Base-by-base conservation (phyloP, 768 basidiomycete genomes). In the Psilocybe cubensis region DNA sequence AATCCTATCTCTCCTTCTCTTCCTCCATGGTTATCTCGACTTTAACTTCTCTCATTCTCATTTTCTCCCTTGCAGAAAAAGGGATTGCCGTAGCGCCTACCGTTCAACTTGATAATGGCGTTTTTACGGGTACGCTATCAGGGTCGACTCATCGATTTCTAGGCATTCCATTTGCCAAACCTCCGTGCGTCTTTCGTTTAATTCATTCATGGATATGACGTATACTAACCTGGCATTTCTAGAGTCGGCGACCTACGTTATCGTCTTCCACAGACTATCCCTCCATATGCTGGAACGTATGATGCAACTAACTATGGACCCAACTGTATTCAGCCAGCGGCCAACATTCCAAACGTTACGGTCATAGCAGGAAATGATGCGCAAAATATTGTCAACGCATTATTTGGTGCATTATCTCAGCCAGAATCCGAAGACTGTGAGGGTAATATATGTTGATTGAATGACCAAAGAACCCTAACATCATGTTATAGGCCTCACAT, bases 291-390 rank as follows among this genome's bases (percentile, higher is more conserved):
- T 6, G 72, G 73, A 4, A 65, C 66, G 0, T 67, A 72, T 35
- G 60, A 68, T 28, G 79, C 79, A 9, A 74, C 71, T 0, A 56
- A 68, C 0, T 76, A 71, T 55, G 79, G 81, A 5, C 73, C 71
- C 2, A 71, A 76, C 4, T 84, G 82, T 50, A 76, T 77, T 5
- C 82, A 83, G 47, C 79, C 81, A 50, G 57, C 64, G 2, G 53
- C 75, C 28, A 57, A 61, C 25, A 54, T 76, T 1, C 78, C 77
- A 1, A 42, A 74, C 14, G 63, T 72, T 6, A 63, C 61, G 20
- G 71, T 73, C n/a, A 56, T 78, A 17, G 63, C 75, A 1, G 66
- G 63, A 12, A 69, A 75, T 12, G 65, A 67, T 2, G 59, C 70
- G 3, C 72, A 76, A 33, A 64, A 63, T 17, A 41, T 79, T 17